Evolutionary conservation across 2,329 filamentous ascomycete species (phyloP).

Genomic region (Penicillium sp.): DNA sequence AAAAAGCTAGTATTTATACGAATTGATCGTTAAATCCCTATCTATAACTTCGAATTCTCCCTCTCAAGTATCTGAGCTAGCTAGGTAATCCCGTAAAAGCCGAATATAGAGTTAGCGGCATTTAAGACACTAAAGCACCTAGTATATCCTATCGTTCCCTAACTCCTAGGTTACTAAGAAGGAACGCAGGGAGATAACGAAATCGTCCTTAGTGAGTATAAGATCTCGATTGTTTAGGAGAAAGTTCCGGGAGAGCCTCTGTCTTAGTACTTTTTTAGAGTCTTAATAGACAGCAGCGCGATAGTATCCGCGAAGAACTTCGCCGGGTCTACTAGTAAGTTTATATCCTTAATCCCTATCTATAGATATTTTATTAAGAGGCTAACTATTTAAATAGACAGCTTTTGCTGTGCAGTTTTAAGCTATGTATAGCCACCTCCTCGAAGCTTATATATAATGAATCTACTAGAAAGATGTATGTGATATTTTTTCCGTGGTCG

Average conservation of each 20-base stretch:
- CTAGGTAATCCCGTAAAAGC: neutral
- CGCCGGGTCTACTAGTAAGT: neutral
- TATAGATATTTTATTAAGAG: neutral
- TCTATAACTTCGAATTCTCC: neutral
- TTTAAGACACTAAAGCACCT: neutral
- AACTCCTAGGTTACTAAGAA: constrained; percentile 1
- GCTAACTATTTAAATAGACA: neutral
- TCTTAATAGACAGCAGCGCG: neutral
- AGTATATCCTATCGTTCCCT: neutral
- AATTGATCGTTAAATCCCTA: neutral
- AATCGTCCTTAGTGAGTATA: neutral
- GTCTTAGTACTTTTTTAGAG: neutral
- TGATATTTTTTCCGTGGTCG: neutral
- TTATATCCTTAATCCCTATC: neutral
- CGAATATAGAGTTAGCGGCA: neutral
- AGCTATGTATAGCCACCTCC: neutral
- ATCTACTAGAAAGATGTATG: constrained; percentile 1
- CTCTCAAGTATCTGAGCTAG: neutral
- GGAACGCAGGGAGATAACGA: neutral
- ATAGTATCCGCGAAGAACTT: neutral
- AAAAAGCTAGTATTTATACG: neutral
- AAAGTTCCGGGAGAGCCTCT: neutral
- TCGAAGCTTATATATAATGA: neutral
- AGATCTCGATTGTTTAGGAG: neutral
- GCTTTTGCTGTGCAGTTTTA: neutral